Base-by-base conservation (phyloP, 2,329 filamentous ascomycete species). In the Fusarium temperatum region DNA sequence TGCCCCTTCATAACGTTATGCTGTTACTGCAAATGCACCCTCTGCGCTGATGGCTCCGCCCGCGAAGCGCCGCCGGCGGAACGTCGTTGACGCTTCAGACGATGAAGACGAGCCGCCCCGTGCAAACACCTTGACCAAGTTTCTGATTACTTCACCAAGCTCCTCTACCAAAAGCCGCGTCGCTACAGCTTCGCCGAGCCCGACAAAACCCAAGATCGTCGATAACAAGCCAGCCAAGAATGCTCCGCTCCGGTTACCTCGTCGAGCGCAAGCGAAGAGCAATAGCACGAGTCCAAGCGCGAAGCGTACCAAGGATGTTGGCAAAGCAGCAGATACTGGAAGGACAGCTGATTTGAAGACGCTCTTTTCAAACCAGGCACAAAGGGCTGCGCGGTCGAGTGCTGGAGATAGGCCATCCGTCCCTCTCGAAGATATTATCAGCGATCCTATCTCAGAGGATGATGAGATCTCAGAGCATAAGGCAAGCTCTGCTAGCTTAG, bases 331-430 rank as follows among this genome's bases (percentile, higher is more conserved):
- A 12, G 87, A 88, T 59, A 89, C 85, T 72, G 86, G 85, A 10
- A 89, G 87, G 70, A 87, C 87, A 12, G 89, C 85, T 8, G 87
- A 92, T 74, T 83, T 92, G 20, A 84, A 87, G 76, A 85, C 88
- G 0, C 84, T 92, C 24, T 92, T 92, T 74, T 90, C 89, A 24
- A 90, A 86, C 56, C 90, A 92, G 78, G 87, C 87, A 13, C 87
- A 90, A 71, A 85, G 84, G 44, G 84, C 84, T 26, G 79, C 83
- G 39, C 82, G 80, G 60, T 75, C 80, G 4, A 78, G 81, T 6
- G 72, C 74, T 14, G 79, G 77, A 51, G 80, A 81, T 22, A 77
- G 76, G 54, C 78, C 76, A 50, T 71, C 73, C 41, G 64, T 78
- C 26, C 76, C 80, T 15, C 74, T 85, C 38, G 86, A 89, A 68